Base-by-base conservation (phyloP, 1,284 basidiomycete species). In the Ganoderma boninense region DNA sequence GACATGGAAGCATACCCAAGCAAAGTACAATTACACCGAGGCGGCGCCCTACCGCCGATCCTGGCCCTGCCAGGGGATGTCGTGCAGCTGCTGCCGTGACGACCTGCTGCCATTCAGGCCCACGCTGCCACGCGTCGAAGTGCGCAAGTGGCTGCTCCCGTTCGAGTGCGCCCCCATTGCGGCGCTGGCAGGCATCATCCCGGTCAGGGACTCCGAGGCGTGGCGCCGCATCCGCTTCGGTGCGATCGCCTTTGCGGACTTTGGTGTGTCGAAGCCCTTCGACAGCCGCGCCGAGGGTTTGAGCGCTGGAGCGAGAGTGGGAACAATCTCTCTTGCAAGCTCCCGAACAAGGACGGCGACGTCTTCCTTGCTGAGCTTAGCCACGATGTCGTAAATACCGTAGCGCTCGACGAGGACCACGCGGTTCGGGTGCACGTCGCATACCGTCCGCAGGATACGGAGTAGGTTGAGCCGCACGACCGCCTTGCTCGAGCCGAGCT, bases 391-490 rank as follows among this genome's bases (percentile, higher is more conserved):
- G 67, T 92, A 85, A 56, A 98, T 84, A 0, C 92, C 92, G 77
- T 93, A 97, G 63, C 90, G 87, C 77, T 94, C 90, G 23, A 97
- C 93, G 56, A 97, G 85, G 73, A 90, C 89, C 1, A 89, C 89
- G n/a, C 93, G 88, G 77, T 96, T 95, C 0, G 95, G 95, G 74
- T 96, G 94, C 6, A 92, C 89, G 74, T 99, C 97, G 81, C 94
- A 97, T 1, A 97, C 91, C 0, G 93, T 88, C 71, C 93, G 91
- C 46, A 97, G 87, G 70, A 99, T 91, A 69, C 95, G 90, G 60
- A 99, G 86, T 44, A 99, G 85, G 79, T 96, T 97, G 64, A 98
- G 89, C 64, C 96, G 91, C 29, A 97, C 95, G 62, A 98, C 93
- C 0, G 97, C 93, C 76, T 96, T 94, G 80, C 89, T 89, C 70